Conservation (phyloP, 2,329 filamentous ascomycete genomes). For the Lachnellula arida region DNA sequence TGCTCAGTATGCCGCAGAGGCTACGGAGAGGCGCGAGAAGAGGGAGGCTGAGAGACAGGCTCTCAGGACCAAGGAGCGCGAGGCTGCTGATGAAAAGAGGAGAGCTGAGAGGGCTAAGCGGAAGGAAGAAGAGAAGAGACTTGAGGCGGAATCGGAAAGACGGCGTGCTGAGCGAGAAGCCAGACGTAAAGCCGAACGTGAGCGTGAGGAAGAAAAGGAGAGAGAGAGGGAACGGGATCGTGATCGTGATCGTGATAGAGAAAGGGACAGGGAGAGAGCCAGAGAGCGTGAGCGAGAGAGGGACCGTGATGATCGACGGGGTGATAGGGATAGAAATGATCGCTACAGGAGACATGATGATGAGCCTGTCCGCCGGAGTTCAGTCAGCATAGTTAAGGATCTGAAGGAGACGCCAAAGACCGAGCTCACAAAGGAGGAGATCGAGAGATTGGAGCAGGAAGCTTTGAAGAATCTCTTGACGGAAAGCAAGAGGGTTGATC, state of each 20-base stretch:
- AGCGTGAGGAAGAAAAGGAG: slow-evolving; percentile 14
- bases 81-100: slow-evolving; percentile 42
- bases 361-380: slow-evolving; percentile 13
- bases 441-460: slow-evolving; percentile 31
- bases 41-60: slow-evolving; percentile 51
- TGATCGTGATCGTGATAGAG: slow-evolving; percentile 32
- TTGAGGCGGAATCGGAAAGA: slow-evolving; percentile 9
- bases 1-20: slow-evolving; percentile 66
- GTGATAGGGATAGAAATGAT: slow-evolving; percentile 22
- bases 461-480: slow-evolving; percentile 32
- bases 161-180: slow-evolving; percentile 18
- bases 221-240: slow-evolving; percentile 18
- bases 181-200: slow-evolving; percentile 21
- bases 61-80: slow-evolving; percentile 39
- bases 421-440: slow-evolving; percentile 31
- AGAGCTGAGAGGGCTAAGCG: slow-evolving; percentile 31
- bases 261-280: slow-evolving; percentile 29
- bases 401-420: slow-evolving; percentile 14
- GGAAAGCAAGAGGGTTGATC: slow-evolving; percentile 28
- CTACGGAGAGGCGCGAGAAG: slow-evolving; percentile 53
- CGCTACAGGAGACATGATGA: slow-evolving; percentile 25
- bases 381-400: slow-evolving; percentile 10
- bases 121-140: slow-evolving; percentile 23
- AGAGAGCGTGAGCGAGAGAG: slow-evolving; percentile 30
- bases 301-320: slow-evolving; percentile 34